Conservation (phyloP, 1,284 basidiomycete species). For the Polyporus tsugae region DNA sequence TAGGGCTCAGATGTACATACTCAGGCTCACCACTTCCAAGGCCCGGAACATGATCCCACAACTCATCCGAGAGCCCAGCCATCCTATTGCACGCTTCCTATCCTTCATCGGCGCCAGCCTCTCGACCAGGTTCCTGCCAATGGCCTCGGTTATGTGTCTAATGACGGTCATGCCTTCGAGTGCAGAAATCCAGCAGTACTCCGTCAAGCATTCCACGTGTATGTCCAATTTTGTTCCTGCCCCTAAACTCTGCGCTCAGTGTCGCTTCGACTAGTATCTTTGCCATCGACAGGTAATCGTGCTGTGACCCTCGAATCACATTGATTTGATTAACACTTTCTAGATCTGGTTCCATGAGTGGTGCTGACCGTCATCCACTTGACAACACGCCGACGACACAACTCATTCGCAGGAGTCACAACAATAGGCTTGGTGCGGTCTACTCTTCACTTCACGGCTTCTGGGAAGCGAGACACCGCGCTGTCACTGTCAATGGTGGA, state of each 20-base stretch:
- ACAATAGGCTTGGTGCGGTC: conserved; percentile 67
- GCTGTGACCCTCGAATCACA: not conserved
- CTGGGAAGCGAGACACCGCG: conserved; percentile 57
- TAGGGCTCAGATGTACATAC: not conserved
- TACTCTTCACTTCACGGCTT: conserved; percentile 61
- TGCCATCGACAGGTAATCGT: conserved; percentile 55
- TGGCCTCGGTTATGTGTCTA: conserved; percentile 59
- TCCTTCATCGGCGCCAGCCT: conserved; percentile 58
- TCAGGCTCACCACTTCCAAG: conserved; percentile 39
- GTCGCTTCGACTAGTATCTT: conserved; percentile 51
- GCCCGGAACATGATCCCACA: conserved; percentile 57
- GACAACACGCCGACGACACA: conserved; percentile 52
- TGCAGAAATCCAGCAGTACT: conserved; percentile 64
- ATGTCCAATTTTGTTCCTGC: conserved; percentile 36
- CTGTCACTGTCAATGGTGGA: conserved; percentile 26
- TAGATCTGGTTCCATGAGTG: conserved; percentile 63
- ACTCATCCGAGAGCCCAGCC: conserved; percentile 51
- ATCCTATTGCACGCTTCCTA: conserved; percentile 62
- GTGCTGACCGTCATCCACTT: conserved; percentile 50
- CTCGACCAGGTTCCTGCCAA: conserved; percentile 36
- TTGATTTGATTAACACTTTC: not conserved
- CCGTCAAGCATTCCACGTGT: conserved; percentile 70
- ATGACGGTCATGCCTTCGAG: conserved; percentile 60
- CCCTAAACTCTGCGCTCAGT: not conserved
- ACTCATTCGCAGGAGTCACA: conserved; percentile 45